Conservation (phyloP, 75 land plant genomes). For the Selaginella tamariscina region DNA sequence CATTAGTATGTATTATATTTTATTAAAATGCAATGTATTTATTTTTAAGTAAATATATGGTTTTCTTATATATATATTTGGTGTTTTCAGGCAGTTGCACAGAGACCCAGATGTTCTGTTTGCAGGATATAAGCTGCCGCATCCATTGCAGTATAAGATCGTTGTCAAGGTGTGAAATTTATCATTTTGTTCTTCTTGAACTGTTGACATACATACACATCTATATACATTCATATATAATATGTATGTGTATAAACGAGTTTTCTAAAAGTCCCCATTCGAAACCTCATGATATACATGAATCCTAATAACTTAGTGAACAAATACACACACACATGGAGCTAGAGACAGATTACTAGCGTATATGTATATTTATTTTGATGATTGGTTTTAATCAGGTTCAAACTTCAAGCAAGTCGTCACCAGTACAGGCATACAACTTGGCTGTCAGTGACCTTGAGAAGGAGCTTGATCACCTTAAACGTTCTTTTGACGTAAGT, state of each 20-base stretch:
- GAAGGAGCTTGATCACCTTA: constrained; percentile 74
- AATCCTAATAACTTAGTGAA: no score
- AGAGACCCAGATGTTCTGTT: constrained; percentile 84
- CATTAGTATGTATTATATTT: not conserved
- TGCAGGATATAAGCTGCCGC: constrained; percentile 96
- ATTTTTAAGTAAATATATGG: not conserved
- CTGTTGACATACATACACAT: not conserved
- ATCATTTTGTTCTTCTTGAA: not conserved
- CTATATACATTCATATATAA: no score
- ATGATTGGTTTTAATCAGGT: constrained; percentile 30
- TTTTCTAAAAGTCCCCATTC: no score
- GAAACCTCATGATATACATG: no score
- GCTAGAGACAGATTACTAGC: no score
- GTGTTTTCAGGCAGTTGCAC: constrained; percentile 71
- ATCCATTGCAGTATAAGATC: constrained; percentile 92
- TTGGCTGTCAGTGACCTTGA: constrained; percentile 84
- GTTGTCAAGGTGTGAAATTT: constrained; percentile 58
- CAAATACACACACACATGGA: no score
- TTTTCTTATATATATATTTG: constrained; percentile 7
- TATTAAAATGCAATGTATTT: not conserved
- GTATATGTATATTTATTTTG: not conserved
- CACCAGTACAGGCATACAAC: constrained; percentile 89
- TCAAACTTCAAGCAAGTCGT: constrained; percentile 90
- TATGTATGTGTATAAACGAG: no score
- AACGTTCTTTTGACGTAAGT: constrained; percentile 57